Evolutionary conservation across 257 asterid genomes (phyloP), one percentile per base, ranked within the genome.

Genomic region (Euphrasia confusa): DNA sequence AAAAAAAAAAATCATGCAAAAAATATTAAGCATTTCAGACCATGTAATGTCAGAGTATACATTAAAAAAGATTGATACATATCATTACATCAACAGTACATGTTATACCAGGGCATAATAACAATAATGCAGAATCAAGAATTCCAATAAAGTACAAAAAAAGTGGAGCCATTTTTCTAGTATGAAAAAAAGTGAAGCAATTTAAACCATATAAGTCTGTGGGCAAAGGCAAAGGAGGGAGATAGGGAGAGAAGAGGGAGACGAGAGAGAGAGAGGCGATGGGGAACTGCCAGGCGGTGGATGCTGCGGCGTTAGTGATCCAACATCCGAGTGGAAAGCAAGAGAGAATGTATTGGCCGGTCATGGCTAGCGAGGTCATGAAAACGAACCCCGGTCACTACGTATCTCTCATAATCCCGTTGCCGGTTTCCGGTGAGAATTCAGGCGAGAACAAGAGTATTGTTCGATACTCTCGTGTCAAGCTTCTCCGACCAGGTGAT

Each of bases 261-360:
- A 49, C 7, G 4, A 49, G 17, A 45, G 52, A 12, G 52, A 45
- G 17, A 45, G 11, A 45, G 1, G 7, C 52, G 10, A 49, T 49
- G 55, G 55, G 55, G 10, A 85, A 85, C 61, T 83, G 90, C 45
- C 94, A 85, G 65, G 82, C 88, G 30, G 84, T 83, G 28, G 88
- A 80, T 79, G 86, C 85, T 32, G 87, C 94, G 63, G 86, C 86
- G 30, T 66, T 85, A 52, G 86, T 85, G 52, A 72, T 85, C 61
- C 87, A 85, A 30, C 90, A 85, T 63, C 88, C 90, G 5, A 73
- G 18, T 62, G 94, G 94, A 35, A 83, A 73, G 52, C 78, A 74
- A 11, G 86, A 85, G 70, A 74, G 86, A 66, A 68, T 80, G 80
- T 77, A 83, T 50, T 83, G 83, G 81, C 52, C 90, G 3, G 42